Evolutionary conservation across 331 rosid genomes (phyloP).

Genomic region (Acacia concinna): DNA sequence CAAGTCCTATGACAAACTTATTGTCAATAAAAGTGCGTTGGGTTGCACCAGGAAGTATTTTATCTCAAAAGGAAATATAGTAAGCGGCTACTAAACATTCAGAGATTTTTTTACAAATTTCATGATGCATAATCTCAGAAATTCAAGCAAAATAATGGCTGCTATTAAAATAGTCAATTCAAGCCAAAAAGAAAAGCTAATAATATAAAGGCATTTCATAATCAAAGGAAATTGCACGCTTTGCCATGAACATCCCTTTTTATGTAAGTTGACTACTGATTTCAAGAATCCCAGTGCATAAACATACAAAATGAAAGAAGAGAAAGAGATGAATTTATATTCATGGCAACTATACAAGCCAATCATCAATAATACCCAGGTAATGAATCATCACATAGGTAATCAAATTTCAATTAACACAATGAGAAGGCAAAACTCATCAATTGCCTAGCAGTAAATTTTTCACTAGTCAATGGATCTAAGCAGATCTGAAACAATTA

Average conservation of each 20-base stretch:
- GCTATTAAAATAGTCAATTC: background rate
- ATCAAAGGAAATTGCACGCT: conserved; percentile 4
- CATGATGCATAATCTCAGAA: conserved; percentile 20
- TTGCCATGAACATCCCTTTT: background rate
- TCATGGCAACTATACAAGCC: conserved; percentile 24
- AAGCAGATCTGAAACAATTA: background rate
- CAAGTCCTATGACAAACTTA: conserved; percentile 63
- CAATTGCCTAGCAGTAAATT: background rate
- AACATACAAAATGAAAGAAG: conserved; percentile 22
- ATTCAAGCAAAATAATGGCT: conserved; percentile 9
- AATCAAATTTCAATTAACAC: conserved; percentile 24
- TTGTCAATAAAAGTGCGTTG: conserved; percentile 29
- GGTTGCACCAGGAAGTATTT: conserved; percentile 9
- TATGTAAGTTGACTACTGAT: background rate
- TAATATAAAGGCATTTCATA: background rate
- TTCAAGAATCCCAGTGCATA: conserved; percentile 11
- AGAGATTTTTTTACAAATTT: conserved; percentile 4
- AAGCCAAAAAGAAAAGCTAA: conserved; percentile 11
- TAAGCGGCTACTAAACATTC: background rate
- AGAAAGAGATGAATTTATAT: conserved; percentile 5
- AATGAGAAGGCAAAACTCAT: conserved; percentile 5
- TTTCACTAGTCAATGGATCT: background rate
- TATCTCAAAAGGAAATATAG: conserved; percentile 8
- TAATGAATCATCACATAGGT: conserved; percentile 11
- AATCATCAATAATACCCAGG: background rate